Evolutionary conservation across 2,329 filamentous ascomycete genomes (phyloP), one percentile per base, ranked within the genome.

Genomic region (Fusarium cyanostomum): DNA sequence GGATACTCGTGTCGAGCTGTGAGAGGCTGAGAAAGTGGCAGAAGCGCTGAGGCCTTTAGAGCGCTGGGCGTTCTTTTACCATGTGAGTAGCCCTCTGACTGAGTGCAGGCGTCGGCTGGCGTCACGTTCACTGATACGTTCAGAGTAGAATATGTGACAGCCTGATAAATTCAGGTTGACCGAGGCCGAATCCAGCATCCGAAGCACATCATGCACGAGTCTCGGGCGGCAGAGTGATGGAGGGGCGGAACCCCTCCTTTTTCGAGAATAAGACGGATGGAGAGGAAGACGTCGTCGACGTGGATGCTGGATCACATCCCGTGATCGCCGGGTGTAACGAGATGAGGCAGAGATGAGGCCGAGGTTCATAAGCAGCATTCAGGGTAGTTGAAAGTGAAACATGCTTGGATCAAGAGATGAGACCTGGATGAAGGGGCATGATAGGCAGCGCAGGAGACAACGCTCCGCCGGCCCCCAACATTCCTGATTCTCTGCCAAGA

Each of bases 1-100:
- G 46, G 21, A 60, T 49, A 67, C 60, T 74, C 72, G 72, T 74
- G 72, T 74, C 72, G 67, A 59, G 44, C 70, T 73, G 62, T 74
- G 72, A 74, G 71, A 74, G 72, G 72, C 67, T 64, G 58, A 60
- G 43, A 31, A 45, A 51, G 33, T n/a, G 54, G 45, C 46, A 55
- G 56, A 59, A 67, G 62, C 67, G 55, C 66, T 69, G 45, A 54
- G 56, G 54, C 34, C 46, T 41, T 38, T 44, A 52, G 53, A 41
- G 51, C 49, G 56, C 56, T 65, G 51, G 42, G 43, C 27, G 33
- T 33, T 56, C 27, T 30, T 15, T 38, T 28, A 39, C 13, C 33
- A 38, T 21, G 18, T 38, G 28, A 46, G 31, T 42, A 27, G 50
- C 31, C 30, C 21, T 34, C 33, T 59, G 41, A 26, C 41, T 35